Evolutionary conservation across 371 early-diverging fungal genomes (phyloP), one percentile per base, ranked within the genome.

Genomic region (Lichtheimia corymbifera): DNA sequence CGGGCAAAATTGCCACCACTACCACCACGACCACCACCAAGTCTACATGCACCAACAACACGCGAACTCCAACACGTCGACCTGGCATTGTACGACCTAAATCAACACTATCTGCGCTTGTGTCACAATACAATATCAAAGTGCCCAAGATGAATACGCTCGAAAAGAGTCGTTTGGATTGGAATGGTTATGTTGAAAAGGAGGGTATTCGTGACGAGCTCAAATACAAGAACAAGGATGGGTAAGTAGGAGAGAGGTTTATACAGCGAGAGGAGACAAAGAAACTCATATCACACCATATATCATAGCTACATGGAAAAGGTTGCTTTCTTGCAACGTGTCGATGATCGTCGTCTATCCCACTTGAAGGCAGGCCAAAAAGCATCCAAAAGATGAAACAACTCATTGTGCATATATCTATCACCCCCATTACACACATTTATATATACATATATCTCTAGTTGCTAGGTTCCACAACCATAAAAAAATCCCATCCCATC

Each of bases 131-230:
- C 62, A 85, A 85, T 2, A 77, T 88, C 61, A 85, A 87, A 56
- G 85, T 85, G 5, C 80, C 85, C n/a, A 89, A 87, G 60, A 74
- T 89, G 63, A 88, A 87, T 52, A 88, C 89, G 13, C 66, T 91
- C n/a, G 91, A 91, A 49, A 86, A 88, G 60, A 85, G 86, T 44
- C 88, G 87, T 61, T 55, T 84, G 63, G 91, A 91, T 63, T 91
- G 91, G 91, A 79, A 85, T 55, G 71, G 71, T 15, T 87, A 79
- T 72, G 89, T 89, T n/a, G 84, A 85, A 24, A 74, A 76, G 50
- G 84, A 83, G 62, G 88, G 89, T 3, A 85, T 87, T 47, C 81
- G 75, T 20, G 88, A 89, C 41, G 83, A 85, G 18, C 63, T 91
- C 45, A 84, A 83, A 56, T 85, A 84, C 58, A 83, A 82, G 50